These are phyloP conservation scores for Ogataea methylovora DNA, from an alignment of 805 yeast species.

Conservation along the genomic window DNA sequence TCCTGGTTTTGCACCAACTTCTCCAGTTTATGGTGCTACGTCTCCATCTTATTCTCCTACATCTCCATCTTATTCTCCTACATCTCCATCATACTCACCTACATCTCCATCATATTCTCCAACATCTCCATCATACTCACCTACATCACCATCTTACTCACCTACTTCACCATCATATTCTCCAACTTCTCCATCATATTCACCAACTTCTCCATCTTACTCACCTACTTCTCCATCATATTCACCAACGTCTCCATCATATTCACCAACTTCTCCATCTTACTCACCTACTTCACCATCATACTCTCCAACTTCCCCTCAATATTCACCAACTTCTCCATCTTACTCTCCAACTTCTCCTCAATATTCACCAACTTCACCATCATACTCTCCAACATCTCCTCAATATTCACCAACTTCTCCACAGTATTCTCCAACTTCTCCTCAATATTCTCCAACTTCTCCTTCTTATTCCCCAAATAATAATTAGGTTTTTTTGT, in stretches of 20 bases:
- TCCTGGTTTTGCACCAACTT: conserved; percentile 46
- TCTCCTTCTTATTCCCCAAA: conserved; percentile 71
- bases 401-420: conserved; percentile 70
- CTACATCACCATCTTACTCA: conserved; percentile 68
- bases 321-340: conserved; percentile 76
- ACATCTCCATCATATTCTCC: conserved; percentile 48
- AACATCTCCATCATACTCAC: conserved; percentile 63
- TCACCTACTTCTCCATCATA: conserved; percentile 68
- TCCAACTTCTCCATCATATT: conserved; percentile 69
- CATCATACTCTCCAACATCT: conserved; percentile 71
- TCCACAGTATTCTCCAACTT: conserved; percentile 73
- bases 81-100: conserved; percentile 43
- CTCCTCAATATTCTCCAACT: conserved; percentile 75
- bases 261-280: conserved; percentile 67
- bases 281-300: conserved; percentile 54
- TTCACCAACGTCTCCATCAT: conserved; percentile 72
- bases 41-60: conserved; percentile 52
- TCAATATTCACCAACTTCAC: conserved; percentile 69
- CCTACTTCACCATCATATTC: conserved; percentile 56
- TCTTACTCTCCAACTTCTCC: conserved; percentile 72
- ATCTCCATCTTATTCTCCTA: conserved; percentile 41
- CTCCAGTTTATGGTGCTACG: conserved; percentile 44
- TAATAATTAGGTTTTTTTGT: no score
- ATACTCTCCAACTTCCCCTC: conserved; percentile 62
- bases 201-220: conserved; percentile 65